phyloP scores from a whole-genome alignment of 2,329 filamentous ascomycete genomes.

The Pestalotiopsis sp. region DNA sequence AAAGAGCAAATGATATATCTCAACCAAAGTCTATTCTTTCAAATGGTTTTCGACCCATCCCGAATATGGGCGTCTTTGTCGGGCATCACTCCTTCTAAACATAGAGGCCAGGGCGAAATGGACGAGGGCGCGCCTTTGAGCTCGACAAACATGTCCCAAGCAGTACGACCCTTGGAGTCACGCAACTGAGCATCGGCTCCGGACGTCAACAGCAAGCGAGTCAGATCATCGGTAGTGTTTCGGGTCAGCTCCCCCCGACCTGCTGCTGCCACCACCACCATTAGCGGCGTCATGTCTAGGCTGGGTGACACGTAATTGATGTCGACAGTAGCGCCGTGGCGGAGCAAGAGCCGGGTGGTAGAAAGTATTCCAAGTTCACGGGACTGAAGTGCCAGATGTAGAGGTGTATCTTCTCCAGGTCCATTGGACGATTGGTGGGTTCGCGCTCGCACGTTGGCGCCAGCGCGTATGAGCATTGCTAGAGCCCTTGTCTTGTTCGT shows the following conservation, averaged over 20 bases:
- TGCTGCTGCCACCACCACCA: constrained; percentile 3
- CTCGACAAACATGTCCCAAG: constrained; percentile 6
- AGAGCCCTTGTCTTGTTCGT: constrained; percentile 2
- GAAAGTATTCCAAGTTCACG: not conserved
- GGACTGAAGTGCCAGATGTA: not conserved
- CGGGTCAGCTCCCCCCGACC: constrained; percentile 3
- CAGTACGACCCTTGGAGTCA: constrained; percentile 2
- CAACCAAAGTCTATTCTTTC: too few relatives aligned
- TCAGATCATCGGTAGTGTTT: constrained; percentile 2
- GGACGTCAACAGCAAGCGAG: constrained; percentile 1
- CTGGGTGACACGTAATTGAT: constrained; percentile 5
- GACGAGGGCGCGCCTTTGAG: constrained; percentile 2
- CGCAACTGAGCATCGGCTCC: constrained; percentile 4
- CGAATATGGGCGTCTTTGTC: too few relatives aligned
- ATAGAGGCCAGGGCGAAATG: not conserved
- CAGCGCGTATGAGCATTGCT: constrained; percentile 2
- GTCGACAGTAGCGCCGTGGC: constrained; percentile 1
- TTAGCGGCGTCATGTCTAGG: not conserved
- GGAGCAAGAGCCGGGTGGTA: not conserved
- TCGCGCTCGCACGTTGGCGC: constrained; percentile 6
- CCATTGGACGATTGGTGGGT: not conserved
- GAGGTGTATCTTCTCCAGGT: constrained; percentile 1
- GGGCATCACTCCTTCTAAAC: not conserved
- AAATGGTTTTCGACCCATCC: too few relatives aligned
- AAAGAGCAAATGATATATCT: too few relatives aligned